Base-by-base conservation (phyloP, 768 basidiomycete species). In the Boletus rubescentipes region DNA sequence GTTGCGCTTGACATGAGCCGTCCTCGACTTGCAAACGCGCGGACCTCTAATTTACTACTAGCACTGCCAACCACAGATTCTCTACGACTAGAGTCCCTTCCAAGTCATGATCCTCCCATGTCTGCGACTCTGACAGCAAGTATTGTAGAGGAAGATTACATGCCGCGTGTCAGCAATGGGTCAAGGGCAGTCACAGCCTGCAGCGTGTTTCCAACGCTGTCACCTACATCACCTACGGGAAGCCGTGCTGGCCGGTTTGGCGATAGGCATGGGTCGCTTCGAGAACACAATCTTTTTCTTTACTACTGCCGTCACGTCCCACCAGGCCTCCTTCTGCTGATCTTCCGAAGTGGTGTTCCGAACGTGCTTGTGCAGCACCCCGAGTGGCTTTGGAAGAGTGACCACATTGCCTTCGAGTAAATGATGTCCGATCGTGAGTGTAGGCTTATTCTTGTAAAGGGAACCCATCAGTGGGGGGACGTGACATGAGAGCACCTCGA, bases 351-450 rank as follows among this genome's bases (percentile, higher is more conserved):
- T n/a, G 26, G 26, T 26, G 26, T 42, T 31, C 38, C 55, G 53
- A 23, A 44, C 51, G 21, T 56, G 61, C 53, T 72, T 70, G 55
- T 79, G 75, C 30, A 97, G 77, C 38, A 97, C 81, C 3, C 89
- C 95, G 29, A 91, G 77, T 0, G 94, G 93, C 66, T 91, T 95
- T 2, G 86, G 73, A 8, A 98, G 77, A 41, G 72, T 76, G 32
- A 83, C 78, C 55, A 96, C 77, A 66, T 89, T 91, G 49, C 94
- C 94, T 65, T 98, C 95, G 5, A 98, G 83, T 30, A 94, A 77
- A 63, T 97, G 93, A 70, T 95, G 86, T 12, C 94, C 94, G 54
- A 98, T 89, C 49, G 78, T 70, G 7, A 98, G 77, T 3, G 85
- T 92, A 4, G 91, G 85, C 60, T 86, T 90, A 57, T 82, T 85